A percentile compares a stretch with the other conserved stretches of the same genome.
phyloP scores from a whole-genome alignment of 2,329 filamentous ascomycete genomes.

The Colletotrichum destructivum region DNA sequence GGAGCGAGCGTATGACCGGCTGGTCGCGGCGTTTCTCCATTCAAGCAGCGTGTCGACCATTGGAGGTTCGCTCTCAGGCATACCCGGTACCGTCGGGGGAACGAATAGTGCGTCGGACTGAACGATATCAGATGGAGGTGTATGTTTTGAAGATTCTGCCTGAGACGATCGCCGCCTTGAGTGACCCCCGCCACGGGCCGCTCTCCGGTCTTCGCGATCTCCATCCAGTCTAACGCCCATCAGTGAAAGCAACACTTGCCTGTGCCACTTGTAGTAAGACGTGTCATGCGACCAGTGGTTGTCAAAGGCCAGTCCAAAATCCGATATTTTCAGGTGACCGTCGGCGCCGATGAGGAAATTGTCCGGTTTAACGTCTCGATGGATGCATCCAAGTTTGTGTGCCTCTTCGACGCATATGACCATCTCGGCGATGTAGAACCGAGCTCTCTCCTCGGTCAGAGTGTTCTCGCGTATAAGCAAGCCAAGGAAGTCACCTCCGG shows the following conservation, averaged over 20 bases:
- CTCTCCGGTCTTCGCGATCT: conserved; percentile 76
- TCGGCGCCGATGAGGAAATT: conserved; percentile 93
- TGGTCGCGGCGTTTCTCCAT: conserved; percentile 79
- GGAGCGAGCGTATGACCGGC: conserved; percentile 82
- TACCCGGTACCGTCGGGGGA: conserved; percentile 49
- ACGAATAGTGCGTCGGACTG: conserved; percentile 49
- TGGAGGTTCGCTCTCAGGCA: conserved; percentile 43
- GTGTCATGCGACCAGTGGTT: conserved; percentile 96
- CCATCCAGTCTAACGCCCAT: conserved; percentile 82
- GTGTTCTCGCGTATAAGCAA: conserved; percentile 88
- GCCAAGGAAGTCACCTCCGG: conserved; percentile 93
- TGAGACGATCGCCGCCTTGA: conserved; percentile 25
- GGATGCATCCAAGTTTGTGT: conserved; percentile 90
- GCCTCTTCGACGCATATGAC: conserved; percentile 94
- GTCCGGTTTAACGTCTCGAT: conserved; percentile 96
- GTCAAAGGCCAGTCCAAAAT: conserved; percentile 96
- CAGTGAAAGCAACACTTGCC: conserved; percentile 83
- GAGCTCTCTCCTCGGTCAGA: conserved; percentile 82
- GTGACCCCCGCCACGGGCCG: not conserved
- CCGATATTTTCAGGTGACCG: conserved; percentile 94
- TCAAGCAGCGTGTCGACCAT: conserved; percentile 68
- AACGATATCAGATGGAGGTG: conserved; percentile 41
- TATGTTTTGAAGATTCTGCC: conserved; percentile 36
- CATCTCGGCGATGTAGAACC: conserved; percentile 96
- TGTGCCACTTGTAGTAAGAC: conserved; percentile 86